Conservation (phyloP, 2,329 filamentous ascomycete species). For the Nemania sp. region DNA sequence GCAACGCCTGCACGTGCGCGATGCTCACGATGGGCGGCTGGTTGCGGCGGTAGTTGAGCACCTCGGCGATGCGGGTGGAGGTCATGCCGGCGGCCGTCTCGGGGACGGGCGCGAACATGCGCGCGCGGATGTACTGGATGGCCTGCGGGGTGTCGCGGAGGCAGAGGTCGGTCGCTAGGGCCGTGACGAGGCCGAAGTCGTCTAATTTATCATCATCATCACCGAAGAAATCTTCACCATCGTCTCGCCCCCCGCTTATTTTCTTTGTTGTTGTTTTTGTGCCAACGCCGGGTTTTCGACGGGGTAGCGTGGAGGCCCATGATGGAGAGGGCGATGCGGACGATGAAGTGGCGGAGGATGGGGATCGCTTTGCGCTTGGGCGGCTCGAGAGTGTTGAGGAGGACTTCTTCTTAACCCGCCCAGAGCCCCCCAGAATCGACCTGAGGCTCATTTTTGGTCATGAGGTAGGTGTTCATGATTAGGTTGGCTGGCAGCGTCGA, state of each 20-base stretch:
- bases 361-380: constrained; percentile 42
- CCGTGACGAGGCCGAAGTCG: constrained; percentile 68
- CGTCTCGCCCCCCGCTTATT: constrained; percentile 48
- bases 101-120: constrained; percentile 75
- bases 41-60: constrained; percentile 69
- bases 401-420: constrained; percentile 51
- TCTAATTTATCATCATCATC: constrained; percentile 61
- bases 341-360: constrained; percentile 28
- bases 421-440: constrained; percentile 50
- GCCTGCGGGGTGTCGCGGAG: constrained; percentile 74
- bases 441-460: constrained; percentile 47
- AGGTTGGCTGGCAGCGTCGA: constrained; percentile 1
- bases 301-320: constrained; percentile 46
- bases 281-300: constrained; percentile 43
- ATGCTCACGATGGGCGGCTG: constrained; percentile 74
- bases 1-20: constrained; percentile 74
- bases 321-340: constrained; percentile 40
- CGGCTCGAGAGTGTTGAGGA: constrained; percentile 38
- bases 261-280: constrained; percentile 23
- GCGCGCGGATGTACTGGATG: constrained; percentile 69
- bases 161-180: constrained; percentile 66
- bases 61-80: constrained; percentile 70
- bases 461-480: constrained; percentile 44
- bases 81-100: constrained; percentile 69
- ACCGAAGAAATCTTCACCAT: constrained; percentile 53